Conservation (phyloP, 306 rosid genomes). For the Gastrolobium bilobum region DNA sequence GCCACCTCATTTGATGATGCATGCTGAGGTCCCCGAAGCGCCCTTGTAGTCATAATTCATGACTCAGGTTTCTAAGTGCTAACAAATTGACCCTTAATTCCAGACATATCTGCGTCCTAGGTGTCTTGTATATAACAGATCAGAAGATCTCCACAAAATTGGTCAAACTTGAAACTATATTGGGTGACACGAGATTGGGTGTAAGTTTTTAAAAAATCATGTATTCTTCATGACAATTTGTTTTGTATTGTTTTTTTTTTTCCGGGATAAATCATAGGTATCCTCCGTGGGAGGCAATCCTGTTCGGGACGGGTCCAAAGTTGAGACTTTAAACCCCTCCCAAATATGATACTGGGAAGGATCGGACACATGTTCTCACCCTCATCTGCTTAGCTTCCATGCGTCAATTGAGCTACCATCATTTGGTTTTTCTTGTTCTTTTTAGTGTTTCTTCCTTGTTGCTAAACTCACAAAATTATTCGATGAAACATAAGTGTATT, state of each 20-base stretch:
- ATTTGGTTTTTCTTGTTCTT: not conserved
- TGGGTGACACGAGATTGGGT: conserved; percentile 9
- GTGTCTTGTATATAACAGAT: conserved; percentile 40
- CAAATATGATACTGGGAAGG: too few relatives aligned
- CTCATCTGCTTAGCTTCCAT: too few relatives aligned
- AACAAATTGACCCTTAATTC: conserved; percentile 47
- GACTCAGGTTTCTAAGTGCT: conserved; percentile 51
- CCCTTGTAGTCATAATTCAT: conserved; percentile 48
- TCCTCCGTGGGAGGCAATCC: too few relatives aligned
- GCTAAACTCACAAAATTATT: conserved; percentile 20
- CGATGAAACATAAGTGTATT: conserved; percentile 16
- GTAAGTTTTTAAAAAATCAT: conserved; percentile 11
- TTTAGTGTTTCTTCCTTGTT: not conserved
- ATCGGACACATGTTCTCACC: too few relatives aligned
- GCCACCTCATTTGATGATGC: conserved; percentile 41
- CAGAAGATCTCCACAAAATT: conserved; percentile 26
- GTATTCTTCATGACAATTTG: conserved; percentile 10
- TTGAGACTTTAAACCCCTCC: too few relatives aligned
- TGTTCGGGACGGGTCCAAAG: too few relatives aligned
- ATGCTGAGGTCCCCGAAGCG: conserved; percentile 27
- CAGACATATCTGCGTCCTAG: conserved; percentile 25
- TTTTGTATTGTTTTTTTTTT: not conserved
- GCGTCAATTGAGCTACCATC: too few relatives aligned
- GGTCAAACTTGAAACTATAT: conserved; percentile 1
- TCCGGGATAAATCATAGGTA: too few relatives aligned